Base-by-base conservation (phyloP, 192 early-diverging fungal genomes). In the Dimargaris cristalligena region DNA sequence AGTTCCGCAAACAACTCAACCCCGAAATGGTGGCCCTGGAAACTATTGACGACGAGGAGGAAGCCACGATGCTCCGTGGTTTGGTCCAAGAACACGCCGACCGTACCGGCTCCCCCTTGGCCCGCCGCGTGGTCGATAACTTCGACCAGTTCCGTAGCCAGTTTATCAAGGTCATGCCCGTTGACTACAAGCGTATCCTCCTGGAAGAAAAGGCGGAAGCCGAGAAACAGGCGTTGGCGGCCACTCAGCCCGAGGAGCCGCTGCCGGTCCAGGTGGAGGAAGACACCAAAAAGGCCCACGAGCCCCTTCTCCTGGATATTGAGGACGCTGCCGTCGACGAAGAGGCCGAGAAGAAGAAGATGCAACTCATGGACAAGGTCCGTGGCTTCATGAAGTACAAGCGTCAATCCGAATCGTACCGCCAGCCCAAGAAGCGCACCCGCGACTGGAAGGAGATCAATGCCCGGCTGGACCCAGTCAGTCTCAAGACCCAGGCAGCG, bases 371-470 rank as follows among this genome's bases (percentile, higher is more conserved):
- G n/a, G 95, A 99, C 67, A 99, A 96, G 79, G 70, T 95, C 62
- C 79, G 80, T 20, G 95, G 95, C 13, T 99, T 99, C 70, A 88
- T 86, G 75, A 88, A 88, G 71, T 99, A 99, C 77, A 81, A 83
- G 76, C 76, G 93, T 35, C 79, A 86, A 58, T 80, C 75, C 28
- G 95, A 99, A 71, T 62, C 70, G 41, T 94, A 99, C 75, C 86
- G 95, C 61, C 85, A 84, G 64, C 77, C 89, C 29, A 67, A 67
- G 56, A 84, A 82, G 74, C 86, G 95, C 45, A 71, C 76, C 55
- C 75, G 77, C 62, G 95, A 99, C 76, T 96, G 87, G 84, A 82
- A 92, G 49, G 95, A 99, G 78, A 88, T 99, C 73, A 90, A 86
- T 60, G 71, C 80, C n/a, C 86, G 95, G 35, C 77, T 96, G 66